phyloP scores from a whole-genome alignment of 2,329 filamentous ascomycete genomes.

The Sclerotinia subarctica region DNA sequence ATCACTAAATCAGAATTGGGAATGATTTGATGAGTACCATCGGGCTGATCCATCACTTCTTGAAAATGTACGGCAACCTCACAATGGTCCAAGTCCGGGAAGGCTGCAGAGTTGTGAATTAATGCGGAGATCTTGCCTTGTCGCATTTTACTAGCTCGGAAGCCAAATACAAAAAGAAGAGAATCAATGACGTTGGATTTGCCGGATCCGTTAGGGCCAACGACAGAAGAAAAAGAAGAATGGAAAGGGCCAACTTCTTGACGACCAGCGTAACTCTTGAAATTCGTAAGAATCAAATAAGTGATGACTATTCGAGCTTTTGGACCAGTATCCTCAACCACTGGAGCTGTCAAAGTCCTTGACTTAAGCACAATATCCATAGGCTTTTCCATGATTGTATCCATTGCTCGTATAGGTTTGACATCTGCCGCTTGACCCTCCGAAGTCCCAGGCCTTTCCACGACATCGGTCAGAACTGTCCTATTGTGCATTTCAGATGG shows the following conservation, averaged over 20 bases:
- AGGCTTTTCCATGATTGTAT: slow-evolving; percentile 77
- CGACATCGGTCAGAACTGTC: slow-evolving; percentile 72
- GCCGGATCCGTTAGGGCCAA: slow-evolving; percentile 95
- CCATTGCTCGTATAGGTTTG: slow-evolving; percentile 72
- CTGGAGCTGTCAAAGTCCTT: slow-evolving; percentile 62
- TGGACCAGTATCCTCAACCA: slow-evolving; percentile 72
- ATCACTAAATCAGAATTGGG: slow-evolving; percentile 83
- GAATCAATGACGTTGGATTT: slow-evolving; percentile 99
- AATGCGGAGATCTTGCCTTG: slow-evolving; percentile 97
- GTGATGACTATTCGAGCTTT: slow-evolving; percentile 90
- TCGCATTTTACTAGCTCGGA: slow-evolving; percentile 98
- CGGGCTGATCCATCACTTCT: slow-evolving; percentile 85
- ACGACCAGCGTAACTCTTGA: slow-evolving; percentile 96
- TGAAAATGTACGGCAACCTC: slow-evolving; percentile 97
- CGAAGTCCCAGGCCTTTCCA: slow-evolving; percentile 53
- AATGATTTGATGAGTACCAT: slow-evolving; percentile 70
- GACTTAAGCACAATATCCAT: slow-evolving; percentile 94
- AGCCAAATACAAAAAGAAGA: slow-evolving; percentile 96
- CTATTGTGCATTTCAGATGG: slow-evolving; percentile 46
- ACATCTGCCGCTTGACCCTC: slow-evolving; percentile 51
- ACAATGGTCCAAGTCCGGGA: slow-evolving; percentile 82
- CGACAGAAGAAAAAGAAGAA: slow-evolving; percentile 93
- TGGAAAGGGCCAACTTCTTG: slow-evolving; percentile 98
- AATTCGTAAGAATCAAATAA: slow-evolving; percentile 88
- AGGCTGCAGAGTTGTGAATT: slow-evolving; percentile 92